Conservation (phyloP, 306 rosid genomes). For the Quercus agrifolia region DNA sequence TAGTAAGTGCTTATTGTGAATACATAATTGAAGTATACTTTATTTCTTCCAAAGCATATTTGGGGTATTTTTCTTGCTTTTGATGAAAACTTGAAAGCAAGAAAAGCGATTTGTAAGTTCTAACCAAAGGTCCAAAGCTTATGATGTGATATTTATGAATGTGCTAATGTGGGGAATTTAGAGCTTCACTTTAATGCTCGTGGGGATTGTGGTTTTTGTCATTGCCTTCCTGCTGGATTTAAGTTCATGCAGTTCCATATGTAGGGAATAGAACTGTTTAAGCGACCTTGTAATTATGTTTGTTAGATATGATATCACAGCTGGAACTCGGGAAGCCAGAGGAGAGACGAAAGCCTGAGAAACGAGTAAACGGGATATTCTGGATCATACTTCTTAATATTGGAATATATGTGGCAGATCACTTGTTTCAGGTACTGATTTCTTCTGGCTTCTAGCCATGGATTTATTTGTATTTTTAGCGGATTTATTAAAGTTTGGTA, state of each 20-base stretch:
- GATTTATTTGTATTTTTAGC: neutral
- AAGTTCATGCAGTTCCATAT: neutral
- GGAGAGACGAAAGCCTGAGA: conserved; percentile 45
- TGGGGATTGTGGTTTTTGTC: neutral
- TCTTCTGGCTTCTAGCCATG: neutral
- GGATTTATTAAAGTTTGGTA: neutral
- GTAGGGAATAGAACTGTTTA: neutral
- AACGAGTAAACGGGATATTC: conserved; percentile 79
- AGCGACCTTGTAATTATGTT: conserved; percentile 15
- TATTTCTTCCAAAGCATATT: neutral
- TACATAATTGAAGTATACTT: neutral
- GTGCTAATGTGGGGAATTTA: neutral
- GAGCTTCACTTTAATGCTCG: neutral
- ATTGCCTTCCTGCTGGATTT: neutral
- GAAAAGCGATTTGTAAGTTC: neutral
- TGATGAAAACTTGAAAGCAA: neutral
- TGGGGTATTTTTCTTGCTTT: neutral
- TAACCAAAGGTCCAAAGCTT: neutral
- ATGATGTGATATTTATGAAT: neutral
- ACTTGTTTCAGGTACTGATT: conserved; percentile 59
- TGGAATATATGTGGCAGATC: conserved; percentile 76
- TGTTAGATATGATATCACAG: conserved; percentile 66
- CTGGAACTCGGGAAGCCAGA: conserved; percentile 66
- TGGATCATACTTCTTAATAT: conserved; percentile 82
- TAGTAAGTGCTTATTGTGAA: too few relatives aligned